Evolutionary conservation across 192 early-diverging fungal genomes (phyloP), one percentile per base, ranked within the genome.

Genomic region (Rhizoclosmatium sp.): DNA sequence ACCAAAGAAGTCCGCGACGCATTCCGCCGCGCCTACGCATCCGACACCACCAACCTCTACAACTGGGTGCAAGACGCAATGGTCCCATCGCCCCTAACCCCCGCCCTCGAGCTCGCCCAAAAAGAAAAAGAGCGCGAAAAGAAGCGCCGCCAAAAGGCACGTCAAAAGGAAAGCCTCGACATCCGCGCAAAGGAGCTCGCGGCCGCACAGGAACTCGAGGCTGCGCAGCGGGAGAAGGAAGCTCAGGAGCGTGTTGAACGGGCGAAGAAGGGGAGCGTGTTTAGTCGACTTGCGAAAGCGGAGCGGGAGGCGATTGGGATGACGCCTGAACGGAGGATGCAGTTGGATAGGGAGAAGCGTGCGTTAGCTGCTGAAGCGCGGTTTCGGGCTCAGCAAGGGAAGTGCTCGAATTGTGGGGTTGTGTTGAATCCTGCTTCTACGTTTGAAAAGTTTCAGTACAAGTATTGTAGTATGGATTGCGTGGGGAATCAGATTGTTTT

Each of bases 331-430:
- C 83, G 85, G 68, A 82, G 93, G 3, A 88, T 86, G 82, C 81
- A 88, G 59, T 77, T 96, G 41, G 95, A 96, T 71, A 84, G 95
- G 56, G 95, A 96, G 71, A 91, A 92, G 66, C 58, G 93, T 47
- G 93, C 93, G 1, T 80, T 87, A 67, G 94, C 94, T 2, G 93
- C 93, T 2, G 94, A 95, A 76, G 89, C 91, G 10, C 82, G 93
- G 42, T 86, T 92, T 65, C 2, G 80, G 74, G 61, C 80, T 49
- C 45, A 82, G 82, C 68, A 89, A 67, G 86, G 84, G 47, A 86
- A 91, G 70, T 89, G 89, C 71, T 81, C 87, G 10, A 84, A 86
- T 16, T 95, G 94, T 81, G 90, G 88, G 4, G 89, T 88, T 65
- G 78, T 82, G 2, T 69, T 95, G 61, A 85, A 82, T 42, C 87